These are phyloP conservation scores for Fraxinus platypoda DNA, from an alignment of 305 asterid genomes.

Conservation along the genomic window DNA sequence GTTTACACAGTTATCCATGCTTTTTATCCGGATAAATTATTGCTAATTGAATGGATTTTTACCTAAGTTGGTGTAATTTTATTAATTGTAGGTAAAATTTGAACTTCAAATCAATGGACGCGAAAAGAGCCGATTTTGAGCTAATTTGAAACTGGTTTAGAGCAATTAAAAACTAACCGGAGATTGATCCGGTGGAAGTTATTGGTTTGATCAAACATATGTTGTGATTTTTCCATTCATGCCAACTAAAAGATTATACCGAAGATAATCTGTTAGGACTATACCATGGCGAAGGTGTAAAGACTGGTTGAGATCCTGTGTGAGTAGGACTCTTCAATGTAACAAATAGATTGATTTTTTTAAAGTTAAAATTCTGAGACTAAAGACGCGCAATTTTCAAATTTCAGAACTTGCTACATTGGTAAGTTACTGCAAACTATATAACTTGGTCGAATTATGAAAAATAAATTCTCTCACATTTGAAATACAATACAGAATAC, in stretches of 20 bases:
- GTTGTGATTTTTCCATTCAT: neutral
- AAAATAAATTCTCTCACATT: neutral
- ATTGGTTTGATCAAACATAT: neutral
- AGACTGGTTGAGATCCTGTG: neutral
- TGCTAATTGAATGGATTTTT: too few species aligned
- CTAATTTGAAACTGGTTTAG: too few species aligned
- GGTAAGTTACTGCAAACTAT: neutral
- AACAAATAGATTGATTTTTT: neutral
- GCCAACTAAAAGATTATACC: neutral
- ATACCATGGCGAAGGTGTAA: neutral
- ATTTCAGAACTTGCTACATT: neutral
- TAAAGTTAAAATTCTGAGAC: neutral
- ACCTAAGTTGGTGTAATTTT: too few species aligned
- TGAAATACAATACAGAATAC: neutral
- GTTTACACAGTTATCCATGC: too few species aligned
- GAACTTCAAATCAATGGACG: too few species aligned
- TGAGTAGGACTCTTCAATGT: neutral
- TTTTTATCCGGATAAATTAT: too few species aligned
- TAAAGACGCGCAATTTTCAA: neutral
- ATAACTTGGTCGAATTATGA: neutral
- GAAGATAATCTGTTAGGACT: neutral
- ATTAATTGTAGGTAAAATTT: too few species aligned
- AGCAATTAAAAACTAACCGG: too few species aligned
- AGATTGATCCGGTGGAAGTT: neutral
- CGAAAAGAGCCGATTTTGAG: too few species aligned